phyloP scores from a whole-genome alignment of 176 grass and related monocot genomes.

The Triticum timopheevii region DNA sequence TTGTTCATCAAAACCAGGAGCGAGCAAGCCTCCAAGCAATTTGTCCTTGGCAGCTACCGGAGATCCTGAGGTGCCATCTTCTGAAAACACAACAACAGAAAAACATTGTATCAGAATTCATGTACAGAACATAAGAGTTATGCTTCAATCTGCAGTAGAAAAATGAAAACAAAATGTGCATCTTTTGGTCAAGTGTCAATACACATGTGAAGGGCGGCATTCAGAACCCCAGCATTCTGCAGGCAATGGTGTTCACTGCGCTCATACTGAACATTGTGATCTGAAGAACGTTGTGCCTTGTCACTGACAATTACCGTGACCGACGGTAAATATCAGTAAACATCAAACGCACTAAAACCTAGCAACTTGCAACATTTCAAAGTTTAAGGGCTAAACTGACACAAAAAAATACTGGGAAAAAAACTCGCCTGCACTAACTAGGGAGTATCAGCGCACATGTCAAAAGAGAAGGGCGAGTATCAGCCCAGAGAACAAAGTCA shows the following conservation, averaged over 20 bases:
- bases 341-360: too few relatives aligned
- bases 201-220: neutral
- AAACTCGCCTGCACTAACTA: neutral
- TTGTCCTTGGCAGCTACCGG: slow-evolving; percentile 32
- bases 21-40: slow-evolving; percentile 52
- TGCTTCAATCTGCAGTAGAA: neutral
- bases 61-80: slow-evolving; percentile 5
- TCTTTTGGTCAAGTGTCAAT: neutral
- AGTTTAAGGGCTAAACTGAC: neutral
- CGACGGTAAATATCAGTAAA: neutral
- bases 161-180: neutral
- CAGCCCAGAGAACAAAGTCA: neutral
- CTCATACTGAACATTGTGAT: neutral
- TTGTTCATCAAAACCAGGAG: slow-evolving; percentile 57
- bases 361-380: neutral
- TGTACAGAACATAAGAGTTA: neutral
- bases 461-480: too few relatives aligned
- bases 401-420: too few relatives aligned
- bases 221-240: neutral
- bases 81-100: neutral
- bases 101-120: neutral
- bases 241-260: neutral
- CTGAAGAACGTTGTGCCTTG: neutral
- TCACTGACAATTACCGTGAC: neutral
- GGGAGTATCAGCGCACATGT: neutral